phyloP scores from a whole-genome alignment of 2,329 filamentous ascomycete genomes.

The Sclerotinia sclerotiorum region DNA sequence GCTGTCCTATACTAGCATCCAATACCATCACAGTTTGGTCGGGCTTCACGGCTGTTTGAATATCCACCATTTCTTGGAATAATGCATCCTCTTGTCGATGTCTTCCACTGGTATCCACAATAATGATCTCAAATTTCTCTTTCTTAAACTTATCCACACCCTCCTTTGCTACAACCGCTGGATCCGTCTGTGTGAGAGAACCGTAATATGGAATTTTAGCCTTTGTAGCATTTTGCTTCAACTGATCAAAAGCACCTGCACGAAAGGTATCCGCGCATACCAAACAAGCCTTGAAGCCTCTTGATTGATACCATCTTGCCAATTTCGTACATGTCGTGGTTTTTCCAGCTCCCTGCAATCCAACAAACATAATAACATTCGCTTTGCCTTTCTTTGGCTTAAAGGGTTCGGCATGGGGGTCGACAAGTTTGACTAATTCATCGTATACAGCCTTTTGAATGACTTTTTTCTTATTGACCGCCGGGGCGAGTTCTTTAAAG shows the following conservation, averaged over 20 bases:
- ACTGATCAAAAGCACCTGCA: slow-evolving; percentile 94
- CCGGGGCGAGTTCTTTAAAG: slow-evolving; percentile 87
- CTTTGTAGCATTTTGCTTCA: slow-evolving; percentile 98
- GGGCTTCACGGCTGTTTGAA: slow-evolving; percentile 83
- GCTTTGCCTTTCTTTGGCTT: slow-evolving; percentile 94
- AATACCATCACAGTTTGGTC: slow-evolving; percentile 99
- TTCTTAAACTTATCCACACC: slow-evolving; percentile 99
- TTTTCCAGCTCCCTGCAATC: slow-evolving; percentile 95
- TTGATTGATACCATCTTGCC: slow-evolving; percentile 87
- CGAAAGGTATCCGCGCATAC: slow-evolving; percentile 99
- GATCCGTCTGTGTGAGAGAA: slow-evolving; percentile 93
- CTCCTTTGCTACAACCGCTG: slow-evolving; percentile 87
- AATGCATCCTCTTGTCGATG: slow-evolving; percentile 93
- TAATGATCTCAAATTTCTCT: slow-evolving; percentile 96
- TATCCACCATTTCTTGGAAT: slow-evolving; percentile 97
- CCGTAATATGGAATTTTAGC: slow-evolving; percentile 99
- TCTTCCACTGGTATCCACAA: slow-evolving; percentile 93
- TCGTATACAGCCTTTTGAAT: slow-evolving; percentile 99
- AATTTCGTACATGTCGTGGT: slow-evolving; percentile 98
- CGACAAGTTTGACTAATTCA: slow-evolving; percentile 90
- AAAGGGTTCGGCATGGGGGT: slow-evolving; percentile 92
- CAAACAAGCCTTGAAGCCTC: slow-evolving; percentile 88
- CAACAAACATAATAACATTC: slow-evolving; percentile 99
- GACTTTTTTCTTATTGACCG: slow-evolving; percentile 96
- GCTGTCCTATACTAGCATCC: slow-evolving; percentile 93